These are phyloP conservation scores for Apium graveolens DNA, from an alignment of 129 eudicot species.

Conservation along the genomic window DNA sequence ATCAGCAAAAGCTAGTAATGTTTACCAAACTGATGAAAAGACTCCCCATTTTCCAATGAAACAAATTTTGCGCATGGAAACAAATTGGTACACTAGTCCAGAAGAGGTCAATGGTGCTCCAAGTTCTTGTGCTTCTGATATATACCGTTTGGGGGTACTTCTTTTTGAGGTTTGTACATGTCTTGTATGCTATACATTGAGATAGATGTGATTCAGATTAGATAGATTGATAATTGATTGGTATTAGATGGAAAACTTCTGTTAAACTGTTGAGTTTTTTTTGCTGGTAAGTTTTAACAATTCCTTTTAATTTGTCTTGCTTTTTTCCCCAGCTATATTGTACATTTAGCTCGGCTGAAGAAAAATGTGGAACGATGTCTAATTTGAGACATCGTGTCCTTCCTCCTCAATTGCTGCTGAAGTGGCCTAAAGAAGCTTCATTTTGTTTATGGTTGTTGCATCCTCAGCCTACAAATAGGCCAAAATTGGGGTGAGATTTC, in stretches of 20 bases:
- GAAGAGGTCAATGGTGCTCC: constrained; percentile 73
- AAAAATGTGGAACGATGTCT: constrained; percentile 74
- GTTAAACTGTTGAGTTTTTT: not conserved
- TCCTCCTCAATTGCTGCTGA: constrained; percentile 81
- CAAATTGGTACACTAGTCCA: constrained; percentile 79
- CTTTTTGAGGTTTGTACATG: constrained; percentile 74
- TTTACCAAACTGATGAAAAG: constrained; percentile 40
- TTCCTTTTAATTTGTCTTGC: not conserved
- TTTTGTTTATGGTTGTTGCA: constrained; percentile 97
- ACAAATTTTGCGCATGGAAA: constrained; percentile 65
- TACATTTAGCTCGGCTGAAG: constrained; percentile 65
- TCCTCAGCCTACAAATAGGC: constrained; percentile 83
- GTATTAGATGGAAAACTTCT: not conserved
- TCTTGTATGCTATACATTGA: not conserved
- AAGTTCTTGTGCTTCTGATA: constrained; percentile 75
- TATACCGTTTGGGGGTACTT: constrained; percentile 84
- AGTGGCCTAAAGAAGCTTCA: constrained; percentile 97
- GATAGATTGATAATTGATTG: not conserved
- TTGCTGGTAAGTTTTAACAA: not conserved
- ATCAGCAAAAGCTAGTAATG: constrained; percentile 21
- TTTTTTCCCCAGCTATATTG: constrained; percentile 61
- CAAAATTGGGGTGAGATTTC: constrained; percentile 60
- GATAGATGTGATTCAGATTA: not conserved
- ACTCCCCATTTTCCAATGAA: constrained; percentile 59
- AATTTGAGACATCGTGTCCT: constrained; percentile 86